Conservation (phyloP, 768 basidiomycete genomes). For the Pleurotus ostreatus region DNA sequence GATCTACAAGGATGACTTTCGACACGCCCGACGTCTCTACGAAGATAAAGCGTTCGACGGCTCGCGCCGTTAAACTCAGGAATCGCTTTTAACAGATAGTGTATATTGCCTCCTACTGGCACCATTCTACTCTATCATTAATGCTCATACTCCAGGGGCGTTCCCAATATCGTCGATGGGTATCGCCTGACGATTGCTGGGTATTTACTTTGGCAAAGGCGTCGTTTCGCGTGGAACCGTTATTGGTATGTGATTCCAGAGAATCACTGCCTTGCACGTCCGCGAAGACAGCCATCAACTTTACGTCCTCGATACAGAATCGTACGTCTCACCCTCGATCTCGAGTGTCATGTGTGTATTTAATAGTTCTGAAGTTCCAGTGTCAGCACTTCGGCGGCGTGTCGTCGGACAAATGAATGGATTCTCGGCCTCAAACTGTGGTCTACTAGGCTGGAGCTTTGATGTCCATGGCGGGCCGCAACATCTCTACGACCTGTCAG, state of each 20-base stretch:
- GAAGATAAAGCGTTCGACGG: constrained; percentile 76
- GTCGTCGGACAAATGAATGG: constrained; percentile 9
- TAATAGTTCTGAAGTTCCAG: constrained; percentile 36
- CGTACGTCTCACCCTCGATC: constrained; percentile 27
- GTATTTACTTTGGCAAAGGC: constrained; percentile 81
- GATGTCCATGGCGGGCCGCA: too few species aligned
- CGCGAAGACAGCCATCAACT: constrained; percentile 60
- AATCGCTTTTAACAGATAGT: constrained; percentile 93
- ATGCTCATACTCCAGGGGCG: constrained; percentile 66
- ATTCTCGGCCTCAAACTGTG: too few species aligned
- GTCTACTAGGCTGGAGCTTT: too few species aligned
- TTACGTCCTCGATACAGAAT: constrained; percentile 81
- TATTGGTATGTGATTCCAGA: constrained; percentile 34
- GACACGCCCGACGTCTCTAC: constrained; percentile 89
- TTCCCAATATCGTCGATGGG: constrained; percentile 84
- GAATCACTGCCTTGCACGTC: too few species aligned
- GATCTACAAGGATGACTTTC: constrained; percentile 83
- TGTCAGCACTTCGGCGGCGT: constrained; percentile 71
- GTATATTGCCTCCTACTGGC: neutral
- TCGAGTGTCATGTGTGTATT: neutral
- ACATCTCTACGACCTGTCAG: too few species aligned
- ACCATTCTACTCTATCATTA: neutral
- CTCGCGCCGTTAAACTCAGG: constrained; percentile 94
- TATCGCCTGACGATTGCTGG: constrained; percentile 94
- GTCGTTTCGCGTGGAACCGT: constrained; percentile 87